Evolutionary conservation across 441 rosid species (phyloP).

Genomic region (Gossypium schwendimanii): DNA sequence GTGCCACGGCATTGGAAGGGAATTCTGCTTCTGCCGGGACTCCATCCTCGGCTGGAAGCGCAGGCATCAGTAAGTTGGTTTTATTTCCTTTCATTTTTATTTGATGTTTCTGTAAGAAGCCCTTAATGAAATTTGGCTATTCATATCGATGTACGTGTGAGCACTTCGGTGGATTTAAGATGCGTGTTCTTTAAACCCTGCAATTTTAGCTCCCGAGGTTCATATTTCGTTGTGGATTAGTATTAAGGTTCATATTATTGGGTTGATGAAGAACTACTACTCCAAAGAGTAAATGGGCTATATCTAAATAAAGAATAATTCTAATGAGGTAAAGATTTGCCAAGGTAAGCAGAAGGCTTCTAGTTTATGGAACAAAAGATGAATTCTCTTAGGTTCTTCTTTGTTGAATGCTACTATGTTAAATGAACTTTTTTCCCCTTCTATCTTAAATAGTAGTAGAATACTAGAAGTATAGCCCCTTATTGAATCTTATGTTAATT

Average conservation of each 20-base stretch:
- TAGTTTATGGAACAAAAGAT: background rate
- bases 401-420: background rate
- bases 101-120: background rate
- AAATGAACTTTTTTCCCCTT: background rate
- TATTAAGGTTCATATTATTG: background rate
- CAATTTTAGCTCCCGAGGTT: background rate
- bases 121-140: background rate
- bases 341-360: background rate
- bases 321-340: background rate
- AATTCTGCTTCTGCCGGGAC: slow-evolving; percentile 80
- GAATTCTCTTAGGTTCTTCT: slow-evolving; percentile 1
- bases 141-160: background rate
- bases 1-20: slow-evolving; percentile 96
- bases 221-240: background rate
- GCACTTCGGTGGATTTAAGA: background rate
- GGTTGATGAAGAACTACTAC: background rate
- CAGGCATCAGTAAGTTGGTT: slow-evolving; percentile 74
- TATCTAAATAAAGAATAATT: background rate
- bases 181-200: background rate
- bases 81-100: background rate
- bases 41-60: slow-evolving; percentile 88
- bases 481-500: no score
- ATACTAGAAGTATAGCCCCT: no score
- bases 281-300: background rate
- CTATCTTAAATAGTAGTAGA: background rate